Conservation (phyloP, 495 filamentous ascomycete genomes). For the Tuber calosporum region DNA sequence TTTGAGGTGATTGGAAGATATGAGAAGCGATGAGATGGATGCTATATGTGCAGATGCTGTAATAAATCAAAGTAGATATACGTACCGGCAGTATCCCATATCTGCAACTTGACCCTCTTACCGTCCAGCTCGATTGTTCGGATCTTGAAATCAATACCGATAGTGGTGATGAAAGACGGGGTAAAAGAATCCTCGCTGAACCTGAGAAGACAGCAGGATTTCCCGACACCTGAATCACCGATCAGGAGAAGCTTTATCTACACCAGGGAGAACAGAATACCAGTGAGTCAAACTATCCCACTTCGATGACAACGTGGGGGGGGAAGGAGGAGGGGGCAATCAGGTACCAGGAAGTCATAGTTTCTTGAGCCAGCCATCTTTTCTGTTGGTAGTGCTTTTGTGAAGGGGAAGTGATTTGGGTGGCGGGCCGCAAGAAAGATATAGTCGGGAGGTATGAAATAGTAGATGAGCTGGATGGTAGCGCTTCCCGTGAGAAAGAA, state of each 20-base stretch:
- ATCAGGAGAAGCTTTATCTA: conserved; percentile 99
- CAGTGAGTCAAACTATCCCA: conserved; percentile 13
- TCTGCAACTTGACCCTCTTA: conserved; percentile 97
- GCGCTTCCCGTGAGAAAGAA: not conserved
- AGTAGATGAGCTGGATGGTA: not conserved
- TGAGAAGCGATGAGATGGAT: conserved; percentile 3
- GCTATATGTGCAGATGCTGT: not conserved
- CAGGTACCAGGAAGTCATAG: conserved; percentile 90
- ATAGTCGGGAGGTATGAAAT: not conserved
- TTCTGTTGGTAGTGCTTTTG: conserved; percentile 18
- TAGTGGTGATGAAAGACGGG: conserved; percentile 97
- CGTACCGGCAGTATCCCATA: conserved; percentile 87
- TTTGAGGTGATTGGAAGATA: conserved; percentile 6
- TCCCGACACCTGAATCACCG: conserved; percentile 94
- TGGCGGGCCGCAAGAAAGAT: not conserved
- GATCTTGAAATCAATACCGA: conserved; percentile 99
- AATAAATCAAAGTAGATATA: not conserved
- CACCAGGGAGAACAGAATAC: conserved; percentile 13
- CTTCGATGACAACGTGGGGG: conserved; percentile 15
- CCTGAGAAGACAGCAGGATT: conserved; percentile 95
- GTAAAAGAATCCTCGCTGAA: conserved; percentile 99
- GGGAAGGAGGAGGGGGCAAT: conserved; percentile 20
- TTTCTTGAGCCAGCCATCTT: conserved; percentile 94
- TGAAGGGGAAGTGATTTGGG: conserved; percentile 1
- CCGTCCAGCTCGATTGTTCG: conserved; percentile 96